phyloP scores from a whole-genome alignment of 371 early-diverging fungal species.

The Lichtheimia hyalospora region DNA sequence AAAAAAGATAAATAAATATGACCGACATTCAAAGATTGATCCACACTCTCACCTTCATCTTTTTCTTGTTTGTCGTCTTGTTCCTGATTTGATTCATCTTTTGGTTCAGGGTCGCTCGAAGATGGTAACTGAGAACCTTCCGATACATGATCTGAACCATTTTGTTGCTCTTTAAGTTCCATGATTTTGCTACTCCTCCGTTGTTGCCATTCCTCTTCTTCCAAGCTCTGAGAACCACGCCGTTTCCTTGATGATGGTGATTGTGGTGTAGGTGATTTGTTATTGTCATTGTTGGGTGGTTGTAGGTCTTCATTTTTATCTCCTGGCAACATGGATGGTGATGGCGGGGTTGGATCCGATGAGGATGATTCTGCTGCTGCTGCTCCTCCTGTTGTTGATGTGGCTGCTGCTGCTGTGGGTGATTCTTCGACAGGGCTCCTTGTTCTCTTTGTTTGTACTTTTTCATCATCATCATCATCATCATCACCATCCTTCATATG shows the following conservation, averaged over 20 bases:
- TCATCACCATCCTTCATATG: neutral
- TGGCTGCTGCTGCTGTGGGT: neutral
- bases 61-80: neutral
- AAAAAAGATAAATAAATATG: too few relatives aligned
- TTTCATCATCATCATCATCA: slow-evolving; percentile 6
- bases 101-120: neutral
- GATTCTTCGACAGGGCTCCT: neutral
- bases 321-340: neutral
- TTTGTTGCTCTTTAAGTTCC: slow-evolving; percentile 1
- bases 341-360: neutral
- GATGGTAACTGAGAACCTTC: too few relatives aligned
- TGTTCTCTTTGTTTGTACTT: neutral
- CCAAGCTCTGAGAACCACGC: slow-evolving; percentile 6
- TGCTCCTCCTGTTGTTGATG: neutral
- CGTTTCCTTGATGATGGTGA: slow-evolving; percentile 8
- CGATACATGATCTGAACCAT: too few relatives aligned
- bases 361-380: neutral
- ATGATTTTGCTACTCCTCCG: slow-evolving; percentile 9
- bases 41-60: neutral
- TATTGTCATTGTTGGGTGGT: neutral
- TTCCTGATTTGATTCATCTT: neutral
- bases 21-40: neutral
- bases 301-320: neutral
- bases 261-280: slow-evolving; percentile 3
- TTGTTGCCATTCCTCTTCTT: slow-evolving; percentile 15